Conservation (phyloP, 768 basidiomycete species). For the Lactifluus piperatus region DNA sequence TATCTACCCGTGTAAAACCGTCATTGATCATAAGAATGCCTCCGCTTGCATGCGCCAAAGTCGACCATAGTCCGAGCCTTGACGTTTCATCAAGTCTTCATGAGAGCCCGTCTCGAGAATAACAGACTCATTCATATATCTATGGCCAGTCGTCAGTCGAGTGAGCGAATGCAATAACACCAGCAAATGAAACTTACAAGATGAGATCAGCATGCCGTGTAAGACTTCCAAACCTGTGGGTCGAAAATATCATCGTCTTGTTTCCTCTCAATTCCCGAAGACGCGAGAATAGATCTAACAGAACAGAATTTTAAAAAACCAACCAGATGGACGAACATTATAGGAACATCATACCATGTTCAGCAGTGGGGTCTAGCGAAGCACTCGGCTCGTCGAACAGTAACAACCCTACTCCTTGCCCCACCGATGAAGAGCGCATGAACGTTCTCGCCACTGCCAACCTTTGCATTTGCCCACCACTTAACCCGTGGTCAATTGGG, state of each 20-base stretch:
- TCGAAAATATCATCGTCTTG: slow-evolving; percentile 81
- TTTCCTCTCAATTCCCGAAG: slow-evolving; percentile 57
- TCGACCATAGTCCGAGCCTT: slow-evolving; percentile 56
- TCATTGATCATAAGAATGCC: slow-evolving; percentile 37
- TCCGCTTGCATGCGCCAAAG: slow-evolving; percentile 69
- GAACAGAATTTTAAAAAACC: not conserved
- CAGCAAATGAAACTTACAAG: slow-evolving; percentile 1
- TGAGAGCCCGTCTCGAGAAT: slow-evolving; percentile 65
- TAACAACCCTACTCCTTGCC: slow-evolving; percentile 46
- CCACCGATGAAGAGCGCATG: slow-evolving; percentile 48
- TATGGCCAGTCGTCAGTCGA: slow-evolving; percentile 22
- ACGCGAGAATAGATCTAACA: slow-evolving; percentile 57
- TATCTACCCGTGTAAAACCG: not conserved
- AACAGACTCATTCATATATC: slow-evolving; percentile 59
- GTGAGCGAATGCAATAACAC: not conserved
- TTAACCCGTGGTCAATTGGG: slow-evolving; percentile 28
- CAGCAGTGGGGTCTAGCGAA: slow-evolving; percentile 65
- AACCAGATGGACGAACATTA: not conserved
- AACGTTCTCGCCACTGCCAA: slow-evolving; percentile 69
- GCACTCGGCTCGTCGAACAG: slow-evolving; percentile 71
- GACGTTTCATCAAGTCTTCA: slow-evolving; percentile 40
- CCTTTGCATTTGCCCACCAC: slow-evolving; percentile 71
- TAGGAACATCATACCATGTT: slow-evolving; percentile 41
- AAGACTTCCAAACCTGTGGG: slow-evolving; percentile 60
- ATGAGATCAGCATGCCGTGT: slow-evolving; percentile 43